A percentile compares a stretch with the other conserved stretches of the same genome.
These are phyloP conservation scores for Paramecium sexaurelia DNA, from an alignment of 73 alveolate species.

Conservation along the genomic window DNA sequence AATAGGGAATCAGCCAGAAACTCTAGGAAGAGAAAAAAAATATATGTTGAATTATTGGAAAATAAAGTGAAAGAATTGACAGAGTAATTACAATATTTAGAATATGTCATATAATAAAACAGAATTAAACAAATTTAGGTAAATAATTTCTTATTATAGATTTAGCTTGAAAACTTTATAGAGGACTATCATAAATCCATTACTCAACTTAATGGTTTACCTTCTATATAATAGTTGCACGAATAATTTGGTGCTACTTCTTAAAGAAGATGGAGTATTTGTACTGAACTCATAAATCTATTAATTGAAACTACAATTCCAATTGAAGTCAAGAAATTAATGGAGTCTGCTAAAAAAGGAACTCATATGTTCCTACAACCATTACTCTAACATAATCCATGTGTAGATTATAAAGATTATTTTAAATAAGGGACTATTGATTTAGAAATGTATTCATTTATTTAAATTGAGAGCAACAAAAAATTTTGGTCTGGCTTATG, in stretches of 20 bases:
- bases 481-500: slow-evolving; percentile 12
- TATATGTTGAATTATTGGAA: slow-evolving; percentile 72
- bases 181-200: neutral
- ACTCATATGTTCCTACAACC: neutral
- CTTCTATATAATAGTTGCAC: neutral
- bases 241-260: neutral
- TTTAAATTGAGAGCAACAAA: neutral
- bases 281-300: slow-evolving; percentile 27
- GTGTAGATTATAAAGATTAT: neutral
- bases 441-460: slow-evolving; percentile 9
- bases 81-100: neutral
- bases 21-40: slow-evolving; percentile 79
- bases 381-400: neutral
- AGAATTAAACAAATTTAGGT: neutral
- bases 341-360: slow-evolving; percentile 42
- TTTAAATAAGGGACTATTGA: neutral
- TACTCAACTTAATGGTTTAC: neutral
- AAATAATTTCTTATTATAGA: neutral
- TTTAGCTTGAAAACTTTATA: neutral
- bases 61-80: slow-evolving; percentile 30
- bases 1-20: slow-evolving; percentile 84
- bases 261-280: slow-evolving; percentile 36
- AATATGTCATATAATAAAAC: neutral
- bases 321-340: neutral
- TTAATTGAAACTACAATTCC: slow-evolving; percentile 27